phyloP scores from a whole-genome alignment of 2,329 filamentous ascomycete genomes.

The Plenodomus biglobosus region DNA sequence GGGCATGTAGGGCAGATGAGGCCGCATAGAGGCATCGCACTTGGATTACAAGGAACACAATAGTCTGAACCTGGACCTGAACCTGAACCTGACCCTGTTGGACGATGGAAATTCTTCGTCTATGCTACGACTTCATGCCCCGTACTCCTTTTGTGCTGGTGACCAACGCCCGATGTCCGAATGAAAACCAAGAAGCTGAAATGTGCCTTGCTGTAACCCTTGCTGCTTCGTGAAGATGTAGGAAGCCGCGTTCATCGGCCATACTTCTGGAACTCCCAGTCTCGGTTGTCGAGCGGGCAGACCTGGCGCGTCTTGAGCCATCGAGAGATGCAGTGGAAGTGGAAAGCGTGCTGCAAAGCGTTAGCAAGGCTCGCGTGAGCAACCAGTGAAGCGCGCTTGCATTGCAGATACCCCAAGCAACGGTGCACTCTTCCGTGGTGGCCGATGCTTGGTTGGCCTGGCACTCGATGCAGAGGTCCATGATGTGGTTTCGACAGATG shows the following conservation, averaged over 20 bases:
- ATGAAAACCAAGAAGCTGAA: slow-evolving; percentile 22
- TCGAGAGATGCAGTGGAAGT: slow-evolving; percentile 98
- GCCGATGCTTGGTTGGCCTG: slow-evolving; percentile 98
- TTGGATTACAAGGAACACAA: background rate
- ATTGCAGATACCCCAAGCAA: slow-evolving; percentile 99
- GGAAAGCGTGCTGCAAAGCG: slow-evolving; percentile 81
- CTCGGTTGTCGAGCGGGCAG: slow-evolving; percentile 93
- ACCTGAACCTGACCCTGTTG: slow-evolving; percentile 12
- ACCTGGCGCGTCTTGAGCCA: slow-evolving; percentile 99
- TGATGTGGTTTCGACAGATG: slow-evolving; percentile 99
- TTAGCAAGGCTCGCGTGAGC: background rate
- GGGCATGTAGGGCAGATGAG: background rate
- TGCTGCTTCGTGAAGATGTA: background rate
- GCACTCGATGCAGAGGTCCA: slow-evolving; percentile 99
- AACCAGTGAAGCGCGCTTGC: slow-evolving; percentile 57
- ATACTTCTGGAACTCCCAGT: slow-evolving; percentile 99
- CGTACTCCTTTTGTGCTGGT: slow-evolving; percentile 24
- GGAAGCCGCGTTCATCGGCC: slow-evolving; percentile 60
- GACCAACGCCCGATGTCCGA: slow-evolving; percentile 26
- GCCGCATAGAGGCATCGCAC: background rate
- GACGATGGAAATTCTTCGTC: slow-evolving; percentile 7
- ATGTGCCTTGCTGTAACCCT: slow-evolving; percentile 3
- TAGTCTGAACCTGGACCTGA: no score
- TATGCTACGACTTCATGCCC: slow-evolving; percentile 17
- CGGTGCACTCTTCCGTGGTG: slow-evolving; percentile 96